A percentile compares a stretch with the other conserved stretches of the same genome.
phyloP scores from a whole-genome alignment of 2,329 filamentous ascomycete species.

The Scytalidium lignicola region DNA sequence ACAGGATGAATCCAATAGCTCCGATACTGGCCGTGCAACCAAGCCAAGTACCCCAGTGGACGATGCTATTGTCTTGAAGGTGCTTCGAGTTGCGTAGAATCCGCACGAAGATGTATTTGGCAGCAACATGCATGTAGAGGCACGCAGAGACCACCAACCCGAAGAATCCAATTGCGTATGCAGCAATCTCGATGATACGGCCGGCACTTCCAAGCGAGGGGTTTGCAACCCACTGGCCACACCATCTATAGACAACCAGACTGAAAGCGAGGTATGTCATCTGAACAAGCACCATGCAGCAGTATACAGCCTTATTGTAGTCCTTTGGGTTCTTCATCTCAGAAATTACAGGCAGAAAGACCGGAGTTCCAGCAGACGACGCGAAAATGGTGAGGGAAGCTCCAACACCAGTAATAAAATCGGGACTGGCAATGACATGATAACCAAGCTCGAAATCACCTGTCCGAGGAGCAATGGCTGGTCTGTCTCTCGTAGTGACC shows the following conservation, averaged over 20 bases:
- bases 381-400: conserved; percentile 55
- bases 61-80: conserved; percentile 40
- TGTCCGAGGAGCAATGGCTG: conserved; percentile 53
- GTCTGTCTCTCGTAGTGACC: conserved; percentile 52
- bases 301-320: conserved; percentile 22
- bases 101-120: conserved; percentile 49
- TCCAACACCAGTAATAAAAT: conserved; percentile 53
- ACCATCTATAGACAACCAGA: conserved; percentile 52
- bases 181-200: conserved; percentile 49
- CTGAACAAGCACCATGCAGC: conserved; percentile 3
- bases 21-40: conserved; percentile 34
- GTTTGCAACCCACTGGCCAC: conserved; percentile 54
- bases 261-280: conserved; percentile 5
- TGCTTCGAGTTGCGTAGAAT: conserved; percentile 42
- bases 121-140: conserved; percentile 17
- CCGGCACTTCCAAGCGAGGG: conserved; percentile 53
- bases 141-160: conserved; percentile 43
- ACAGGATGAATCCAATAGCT: conserved; percentile 40
- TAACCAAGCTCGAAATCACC: conserved; percentile 57
- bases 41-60: conserved; percentile 46
- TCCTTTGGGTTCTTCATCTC: conserved; percentile 16
- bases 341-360: conserved; percentile 42
- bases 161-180: conserved; percentile 51
- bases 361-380: conserved; percentile 52
- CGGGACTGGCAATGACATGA: conserved; percentile 48